phyloP scores from a whole-genome alignment of 2,329 filamentous ascomycete genomes.

The Neoascochyta sp. region DNA sequence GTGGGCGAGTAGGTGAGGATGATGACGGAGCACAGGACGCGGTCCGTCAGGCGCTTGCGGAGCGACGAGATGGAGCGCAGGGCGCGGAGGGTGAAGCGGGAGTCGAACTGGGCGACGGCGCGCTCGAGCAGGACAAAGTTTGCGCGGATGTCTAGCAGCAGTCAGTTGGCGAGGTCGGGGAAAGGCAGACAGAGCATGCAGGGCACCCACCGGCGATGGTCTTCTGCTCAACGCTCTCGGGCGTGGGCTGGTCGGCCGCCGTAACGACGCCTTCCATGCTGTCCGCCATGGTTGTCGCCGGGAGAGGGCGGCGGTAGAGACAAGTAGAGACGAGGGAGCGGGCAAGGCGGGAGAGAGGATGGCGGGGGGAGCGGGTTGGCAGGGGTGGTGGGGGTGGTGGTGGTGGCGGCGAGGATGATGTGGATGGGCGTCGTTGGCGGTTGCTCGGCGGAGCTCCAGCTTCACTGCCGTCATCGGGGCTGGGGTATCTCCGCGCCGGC shows the following conservation, averaged over 20 bases:
- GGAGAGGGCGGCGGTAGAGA: constrained; percentile 13
- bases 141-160: constrained; percentile 83
- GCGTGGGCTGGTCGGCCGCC: constrained; percentile 41
- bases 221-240: constrained; percentile 41
- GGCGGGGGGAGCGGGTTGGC: constrained; percentile 9
- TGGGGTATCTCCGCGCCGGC: too few species aligned
- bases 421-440: constrained; percentile 7
- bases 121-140: constrained; percentile 90
- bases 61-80: constrained; percentile 93
- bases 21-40: constrained; percentile 76
- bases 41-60: constrained; percentile 81
- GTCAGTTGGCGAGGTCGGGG: too few species aligned
- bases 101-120: constrained; percentile 88
- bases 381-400: constrained; percentile 12
- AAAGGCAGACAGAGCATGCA: constrained; percentile 19
- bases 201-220: constrained; percentile 36
- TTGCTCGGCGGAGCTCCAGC: constrained; percentile 12
- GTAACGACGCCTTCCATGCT: constrained; percentile 49
- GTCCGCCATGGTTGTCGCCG: constrained; percentile 44
- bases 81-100: constrained; percentile 89
- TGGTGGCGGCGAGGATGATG: constrained; percentile 12
- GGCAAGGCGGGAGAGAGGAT: constrained; percentile 12
- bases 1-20: constrained; percentile 72
- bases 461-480: constrained; percentile 14
- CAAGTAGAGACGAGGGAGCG: constrained; percentile 6